Conservation (phyloP, 371 early-diverging fungal genomes). For the Actinomortierella wolfii region DNA sequence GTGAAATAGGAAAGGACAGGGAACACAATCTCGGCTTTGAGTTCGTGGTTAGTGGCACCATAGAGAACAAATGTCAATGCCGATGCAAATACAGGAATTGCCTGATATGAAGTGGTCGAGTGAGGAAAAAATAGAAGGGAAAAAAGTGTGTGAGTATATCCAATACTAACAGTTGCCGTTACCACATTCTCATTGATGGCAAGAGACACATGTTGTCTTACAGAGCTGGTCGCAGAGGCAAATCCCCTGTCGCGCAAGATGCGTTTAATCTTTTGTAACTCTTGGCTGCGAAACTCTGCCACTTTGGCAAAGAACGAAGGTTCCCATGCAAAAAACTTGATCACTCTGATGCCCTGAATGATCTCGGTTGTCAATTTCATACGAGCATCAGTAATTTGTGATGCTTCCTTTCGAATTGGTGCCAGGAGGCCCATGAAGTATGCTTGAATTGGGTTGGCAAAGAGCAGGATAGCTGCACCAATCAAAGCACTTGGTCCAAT, state of each 20-base stretch:
- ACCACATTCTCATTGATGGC: too few species aligned
- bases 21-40: slow-evolving; percentile 46
- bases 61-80: slow-evolving; percentile 47
- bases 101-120: slow-evolving; percentile 48
- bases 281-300: slow-evolving; percentile 62
- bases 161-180: too few species aligned
- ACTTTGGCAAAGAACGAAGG: slow-evolving; percentile 51
- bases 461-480: slow-evolving; percentile 52
- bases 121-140: slow-evolving; percentile 26
- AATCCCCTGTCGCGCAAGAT: neutral
- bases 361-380: slow-evolving; percentile 50
- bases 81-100: slow-evolving; percentile 58
- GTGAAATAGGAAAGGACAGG: slow-evolving; percentile 53
- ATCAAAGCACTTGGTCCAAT: slow-evolving; percentile 60
- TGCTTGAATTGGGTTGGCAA: slow-evolving; percentile 42
- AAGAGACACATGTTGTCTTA: too few species aligned
- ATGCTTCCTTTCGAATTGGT: slow-evolving; percentile 45
- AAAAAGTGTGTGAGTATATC: neutral
- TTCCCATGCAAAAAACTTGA: slow-evolving; percentile 67
- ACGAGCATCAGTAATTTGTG: slow-evolving; percentile 44
- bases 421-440: slow-evolving; percentile 39
- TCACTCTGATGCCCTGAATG: slow-evolving; percentile 49
- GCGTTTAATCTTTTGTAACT: slow-evolving; percentile 33
- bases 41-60: slow-evolving; percentile 37
- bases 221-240: neutral